phyloP scores from a whole-genome alignment of 1,284 basidiomycete species.

The Exobasidium cylindrosporum region DNA sequence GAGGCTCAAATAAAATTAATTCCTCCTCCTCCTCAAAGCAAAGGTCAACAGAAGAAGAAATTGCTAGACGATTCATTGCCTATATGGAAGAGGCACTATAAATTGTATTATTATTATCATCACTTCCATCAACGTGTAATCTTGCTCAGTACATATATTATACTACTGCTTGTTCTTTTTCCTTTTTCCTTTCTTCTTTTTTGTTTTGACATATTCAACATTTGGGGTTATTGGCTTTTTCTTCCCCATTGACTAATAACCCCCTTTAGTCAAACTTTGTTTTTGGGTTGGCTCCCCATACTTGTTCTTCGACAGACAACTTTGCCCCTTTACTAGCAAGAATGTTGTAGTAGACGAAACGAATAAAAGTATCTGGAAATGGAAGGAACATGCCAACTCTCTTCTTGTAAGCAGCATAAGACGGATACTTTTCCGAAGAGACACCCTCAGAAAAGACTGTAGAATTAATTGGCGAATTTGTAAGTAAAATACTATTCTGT shows the following conservation, averaged over 20 bases:
- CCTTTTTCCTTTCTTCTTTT: too few relatives aligned
- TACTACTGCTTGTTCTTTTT: too few relatives aligned
- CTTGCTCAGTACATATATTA: too few relatives aligned
- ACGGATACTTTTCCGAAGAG: conserved; percentile 72
- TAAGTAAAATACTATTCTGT: too few relatives aligned
- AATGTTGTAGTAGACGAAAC: conserved; percentile 51
- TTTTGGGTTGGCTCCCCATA: conserved; percentile 28
- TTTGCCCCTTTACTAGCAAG: conserved; percentile 25
- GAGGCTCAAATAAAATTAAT: neutral
- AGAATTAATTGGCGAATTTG: too few relatives aligned
- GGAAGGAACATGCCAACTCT: conserved; percentile 81
- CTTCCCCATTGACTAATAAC: too few relatives aligned
- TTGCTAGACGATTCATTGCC: conserved; percentile 17
- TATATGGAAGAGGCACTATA: conserved; percentile 17
- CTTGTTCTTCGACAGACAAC: conserved; percentile 31
- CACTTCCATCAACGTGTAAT: too few relatives aligned
- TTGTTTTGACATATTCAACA: too few relatives aligned
- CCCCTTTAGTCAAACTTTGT: neutral
- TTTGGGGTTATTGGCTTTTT: too few relatives aligned
- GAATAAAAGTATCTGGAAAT: conserved; percentile 58
- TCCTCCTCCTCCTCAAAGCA: neutral
- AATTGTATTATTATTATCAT: too few relatives aligned
- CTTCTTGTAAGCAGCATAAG: conserved; percentile 70
- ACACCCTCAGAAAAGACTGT: conserved; percentile 78
- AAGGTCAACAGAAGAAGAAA: conserved; percentile 15